These are phyloP conservation scores for Thraustotheca clavata DNA, from an alignment of 352 stramenopile genomes.

Conservation along the genomic window DNA sequence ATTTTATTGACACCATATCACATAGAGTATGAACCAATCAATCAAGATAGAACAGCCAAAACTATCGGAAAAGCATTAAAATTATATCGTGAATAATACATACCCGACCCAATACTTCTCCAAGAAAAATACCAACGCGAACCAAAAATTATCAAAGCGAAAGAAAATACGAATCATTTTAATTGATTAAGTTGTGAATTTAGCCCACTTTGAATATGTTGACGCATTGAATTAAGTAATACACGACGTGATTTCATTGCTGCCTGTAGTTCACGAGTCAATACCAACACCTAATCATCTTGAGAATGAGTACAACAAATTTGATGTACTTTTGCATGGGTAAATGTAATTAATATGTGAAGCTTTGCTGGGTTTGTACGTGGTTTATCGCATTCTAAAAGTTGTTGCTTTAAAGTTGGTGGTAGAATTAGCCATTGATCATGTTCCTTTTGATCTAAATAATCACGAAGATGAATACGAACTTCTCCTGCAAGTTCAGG, in stretches of 20 bases:
- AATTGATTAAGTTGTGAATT: slow-evolving; percentile 22
- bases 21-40: too few species aligned
- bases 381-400: slow-evolving; percentile 32
- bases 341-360: slow-evolving; percentile 31
- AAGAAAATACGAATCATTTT: too few species aligned
- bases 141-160: too few species aligned
- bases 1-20: too few species aligned
- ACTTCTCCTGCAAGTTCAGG: slow-evolving; percentile 43
- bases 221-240: slow-evolving; percentile 32
- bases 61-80: too few species aligned
- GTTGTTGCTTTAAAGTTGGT: slow-evolving; percentile 50
- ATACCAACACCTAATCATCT: slow-evolving; percentile 36
- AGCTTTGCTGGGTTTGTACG: slow-evolving; percentile 34
- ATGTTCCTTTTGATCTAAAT: slow-evolving; percentile 55
- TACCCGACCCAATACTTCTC: too few species aligned
- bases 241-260: slow-evolving; percentile 29
- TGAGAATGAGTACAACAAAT: neutral
- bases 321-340: slow-evolving; percentile 42
- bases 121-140: too few species aligned
- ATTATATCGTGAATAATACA: too few species aligned
- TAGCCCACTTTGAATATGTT: slow-evolving; percentile 33
- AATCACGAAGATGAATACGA: slow-evolving; percentile 33
- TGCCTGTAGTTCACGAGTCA: slow-evolving; percentile 43
- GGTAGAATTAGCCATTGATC: slow-evolving; percentile 45
- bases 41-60: too few species aligned